Conservation (phyloP, 1,139 yeast species). For the Candida neerlandica region DNA sequence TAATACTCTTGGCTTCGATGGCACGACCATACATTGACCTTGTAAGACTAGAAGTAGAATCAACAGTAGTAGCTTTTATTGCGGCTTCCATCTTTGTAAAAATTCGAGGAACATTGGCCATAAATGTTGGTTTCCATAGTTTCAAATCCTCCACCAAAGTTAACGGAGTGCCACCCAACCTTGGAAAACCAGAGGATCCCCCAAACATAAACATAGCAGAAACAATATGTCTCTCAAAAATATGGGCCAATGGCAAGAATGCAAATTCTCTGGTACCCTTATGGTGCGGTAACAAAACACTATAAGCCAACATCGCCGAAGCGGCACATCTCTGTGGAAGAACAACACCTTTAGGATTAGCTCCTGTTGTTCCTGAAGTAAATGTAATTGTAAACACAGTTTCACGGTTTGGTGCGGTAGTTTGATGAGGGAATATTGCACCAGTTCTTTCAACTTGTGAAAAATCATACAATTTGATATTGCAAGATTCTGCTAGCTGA, state of each 20-base stretch:
- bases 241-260: conserved; percentile 42
- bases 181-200: conserved; percentile 47
- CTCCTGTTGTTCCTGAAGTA: conserved; percentile 48
- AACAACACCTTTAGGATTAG: conserved; percentile 44
- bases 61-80: conserved; percentile 42
- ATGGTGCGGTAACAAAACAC: conserved; percentile 15
- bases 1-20: conserved; percentile 21
- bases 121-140: conserved; percentile 52
- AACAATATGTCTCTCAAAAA: conserved; percentile 39
- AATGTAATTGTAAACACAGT: conserved; percentile 42
- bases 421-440: conserved; percentile 24
- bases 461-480: conserved; percentile 33
- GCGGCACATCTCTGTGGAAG: conserved; percentile 34
- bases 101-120: conserved; percentile 68
- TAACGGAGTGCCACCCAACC: conserved; percentile 42
- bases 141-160: conserved; percentile 60
- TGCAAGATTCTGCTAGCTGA: conserved; percentile 23
- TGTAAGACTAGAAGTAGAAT: conserved; percentile 20
- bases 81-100: conserved; percentile 62
- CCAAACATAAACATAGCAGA: conserved; percentile 36
- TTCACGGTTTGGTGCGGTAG: conserved; percentile 30
- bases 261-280: conserved; percentile 23
- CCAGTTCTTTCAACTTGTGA: conserved; percentile 34
- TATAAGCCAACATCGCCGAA: conserved; percentile 21
- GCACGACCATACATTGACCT: conserved; percentile 22